These are phyloP conservation scores for Ogataea glucozyma DNA, from an alignment of 805 yeast species.

Conservation along the genomic window DNA sequence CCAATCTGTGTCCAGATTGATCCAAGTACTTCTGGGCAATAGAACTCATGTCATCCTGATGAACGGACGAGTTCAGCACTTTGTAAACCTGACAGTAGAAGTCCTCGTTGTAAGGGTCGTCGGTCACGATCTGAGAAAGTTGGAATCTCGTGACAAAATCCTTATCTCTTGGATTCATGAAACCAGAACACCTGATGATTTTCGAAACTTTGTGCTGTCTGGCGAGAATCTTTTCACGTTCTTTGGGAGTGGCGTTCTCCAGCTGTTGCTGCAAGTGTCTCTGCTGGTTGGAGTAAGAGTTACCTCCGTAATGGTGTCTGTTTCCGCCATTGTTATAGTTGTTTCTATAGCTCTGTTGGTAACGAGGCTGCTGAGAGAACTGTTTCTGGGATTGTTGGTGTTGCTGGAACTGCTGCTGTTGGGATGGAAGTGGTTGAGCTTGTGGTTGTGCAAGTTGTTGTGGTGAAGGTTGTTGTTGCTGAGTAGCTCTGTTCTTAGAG, in stretches of 20 bases:
- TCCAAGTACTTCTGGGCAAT: constrained; percentile 91
- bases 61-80: constrained; percentile 61
- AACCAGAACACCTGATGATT: constrained; percentile 81
- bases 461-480: constrained; percentile 10
- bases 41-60: constrained; percentile 64
- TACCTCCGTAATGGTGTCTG: constrained; percentile 12
- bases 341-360: constrained; percentile 9
- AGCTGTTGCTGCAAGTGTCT: constrained; percentile 34
- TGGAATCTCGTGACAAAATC: constrained; percentile 94
- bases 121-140: constrained; percentile 92
- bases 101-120: constrained; percentile 96
- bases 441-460: constrained; percentile 12
- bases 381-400: constrained; percentile 8
- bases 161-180: constrained; percentile 96
- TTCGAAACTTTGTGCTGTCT: constrained; percentile 76
- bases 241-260: constrained; percentile 64
- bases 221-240: constrained; percentile 61
- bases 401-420: constrained; percentile 11
- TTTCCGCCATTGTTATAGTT: constrained; percentile 10
- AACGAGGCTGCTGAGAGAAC: constrained; percentile 10
- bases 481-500: constrained; percentile 5
- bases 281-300: constrained; percentile 17
- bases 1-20: constrained; percentile 87
- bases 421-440: constrained; percentile 8
- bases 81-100: constrained; percentile 93